These are phyloP conservation scores for Phytopythium vexans DNA, from an alignment of 352 stramenopile species.

Conservation along the genomic window DNA sequence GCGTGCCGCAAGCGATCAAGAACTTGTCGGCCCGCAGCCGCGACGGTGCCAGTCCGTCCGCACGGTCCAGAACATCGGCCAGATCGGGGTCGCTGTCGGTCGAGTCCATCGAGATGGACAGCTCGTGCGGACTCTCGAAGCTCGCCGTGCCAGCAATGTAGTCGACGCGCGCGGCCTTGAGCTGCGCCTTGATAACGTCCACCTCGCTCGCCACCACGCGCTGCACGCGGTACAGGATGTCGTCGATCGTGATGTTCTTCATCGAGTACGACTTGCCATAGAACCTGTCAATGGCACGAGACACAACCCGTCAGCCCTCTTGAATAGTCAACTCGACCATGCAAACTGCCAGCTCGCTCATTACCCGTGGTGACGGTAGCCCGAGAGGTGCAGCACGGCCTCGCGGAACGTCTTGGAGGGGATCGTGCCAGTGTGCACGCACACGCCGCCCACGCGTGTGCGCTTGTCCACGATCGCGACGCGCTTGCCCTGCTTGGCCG, in stretches of 20 bases:
- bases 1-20: slow-evolving; percentile 82
- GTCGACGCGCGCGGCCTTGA: slow-evolving; percentile 73
- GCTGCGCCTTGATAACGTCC: slow-evolving; percentile 78
- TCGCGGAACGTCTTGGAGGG: slow-evolving; percentile 90
- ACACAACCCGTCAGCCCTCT: too few relatives aligned
- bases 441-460: slow-evolving; percentile 61
- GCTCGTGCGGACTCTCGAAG: slow-evolving; percentile 75
- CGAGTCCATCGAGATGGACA: slow-evolving; percentile 44
- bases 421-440: slow-evolving; percentile 84
- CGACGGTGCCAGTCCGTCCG: slow-evolving; percentile 26
- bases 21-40: slow-evolving; percentile 71
- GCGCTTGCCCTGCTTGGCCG: slow-evolving; percentile 73
- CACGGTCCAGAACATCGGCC: too few relatives aligned
- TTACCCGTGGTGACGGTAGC: slow-evolving; percentile 81
- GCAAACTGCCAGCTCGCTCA: slow-evolving; percentile 4
- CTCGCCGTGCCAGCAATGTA: slow-evolving; percentile 66
- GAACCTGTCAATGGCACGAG: slow-evolving; percentile 18
- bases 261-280: slow-evolving; percentile 86
- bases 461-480: slow-evolving; percentile 81
- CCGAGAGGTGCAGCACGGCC: slow-evolving; percentile 86
- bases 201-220: slow-evolving; percentile 72
- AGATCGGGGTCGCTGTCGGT: slow-evolving; percentile 1
- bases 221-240: slow-evolving; percentile 81
- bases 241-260: slow-evolving; percentile 80
- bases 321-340: neutral